phyloP scores from a whole-genome alignment of 2,329 filamentous ascomycete species.

The Xylaria sp. region DNA sequence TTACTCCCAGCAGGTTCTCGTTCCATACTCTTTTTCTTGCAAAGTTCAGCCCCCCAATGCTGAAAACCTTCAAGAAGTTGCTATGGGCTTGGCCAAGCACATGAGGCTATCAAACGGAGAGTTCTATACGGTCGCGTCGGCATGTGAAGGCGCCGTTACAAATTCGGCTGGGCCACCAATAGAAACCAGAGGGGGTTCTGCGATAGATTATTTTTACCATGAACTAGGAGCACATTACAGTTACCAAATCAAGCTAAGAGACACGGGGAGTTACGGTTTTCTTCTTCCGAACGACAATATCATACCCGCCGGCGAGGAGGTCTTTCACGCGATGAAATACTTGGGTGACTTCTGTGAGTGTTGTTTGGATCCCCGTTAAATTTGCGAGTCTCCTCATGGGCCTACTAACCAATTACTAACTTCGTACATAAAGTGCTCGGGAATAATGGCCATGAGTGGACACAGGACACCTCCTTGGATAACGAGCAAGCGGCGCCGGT shows the following conservation, averaged over 20 bases:
- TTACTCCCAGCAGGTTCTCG: constrained; percentile 94
- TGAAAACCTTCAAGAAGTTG: constrained; percentile 93
- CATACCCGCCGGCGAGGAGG: constrained; percentile 87
- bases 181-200: constrained; percentile 83
- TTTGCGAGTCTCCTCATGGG: not conserved
- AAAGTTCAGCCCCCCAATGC: constrained; percentile 79
- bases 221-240: constrained; percentile 83
- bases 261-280: constrained; percentile 95
- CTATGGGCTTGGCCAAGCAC: constrained; percentile 86
- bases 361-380: not conserved
- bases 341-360: constrained; percentile 75
- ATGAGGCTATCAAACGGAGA: constrained; percentile 85
- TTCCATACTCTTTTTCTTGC: constrained; percentile 92
- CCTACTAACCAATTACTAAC: constrained; percentile 14
- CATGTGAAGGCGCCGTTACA: constrained; percentile 82
- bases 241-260: constrained; percentile 93
- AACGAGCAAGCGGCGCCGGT: constrained; percentile 40
- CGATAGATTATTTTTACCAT: constrained; percentile 96
- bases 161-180: constrained; percentile 59
- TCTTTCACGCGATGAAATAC: constrained; percentile 84
- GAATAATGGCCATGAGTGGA: constrained; percentile 71
- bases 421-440: constrained; percentile 62
- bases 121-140: constrained; percentile 80
- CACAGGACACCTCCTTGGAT: constrained; percentile 45
- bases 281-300: constrained; percentile 88